phyloP scores from a whole-genome alignment of 192 early-diverging fungal genomes.

The Chytriomyces sp. region DNA sequence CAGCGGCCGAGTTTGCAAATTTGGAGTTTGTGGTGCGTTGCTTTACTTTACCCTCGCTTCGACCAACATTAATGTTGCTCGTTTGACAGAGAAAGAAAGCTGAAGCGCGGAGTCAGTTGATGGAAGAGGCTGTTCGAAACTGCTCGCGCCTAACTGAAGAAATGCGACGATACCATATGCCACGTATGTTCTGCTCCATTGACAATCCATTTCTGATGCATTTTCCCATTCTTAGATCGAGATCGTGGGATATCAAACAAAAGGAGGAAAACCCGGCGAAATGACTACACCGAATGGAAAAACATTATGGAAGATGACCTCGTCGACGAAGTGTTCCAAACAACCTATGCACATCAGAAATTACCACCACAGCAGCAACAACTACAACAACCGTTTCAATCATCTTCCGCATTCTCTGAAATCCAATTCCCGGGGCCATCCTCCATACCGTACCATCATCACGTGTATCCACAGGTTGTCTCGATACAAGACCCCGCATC shows the following conservation, averaged over 20 bases:
- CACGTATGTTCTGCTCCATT: background rate
- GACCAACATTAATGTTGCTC: background rate
- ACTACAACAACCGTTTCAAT: too few relatives aligned
- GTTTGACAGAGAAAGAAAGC: conserved; percentile 20
- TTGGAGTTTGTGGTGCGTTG: conserved; percentile 27
- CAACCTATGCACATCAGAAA: too few relatives aligned
- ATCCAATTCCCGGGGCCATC: background rate
- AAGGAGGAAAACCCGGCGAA: conserved; percentile 13
- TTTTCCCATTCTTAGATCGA: conserved; percentile 17
- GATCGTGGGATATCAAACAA: conserved; percentile 26
- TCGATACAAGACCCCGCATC: background rate
- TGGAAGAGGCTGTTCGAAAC: conserved; percentile 31
- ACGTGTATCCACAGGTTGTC: background rate
- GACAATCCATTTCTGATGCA: background rate
- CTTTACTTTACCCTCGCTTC: background rate
- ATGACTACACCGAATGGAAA: conserved; percentile 26
- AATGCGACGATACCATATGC: conserved; percentile 35
- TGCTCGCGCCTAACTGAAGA: conserved; percentile 27
- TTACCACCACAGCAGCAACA: too few relatives aligned
- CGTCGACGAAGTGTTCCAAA: background rate
- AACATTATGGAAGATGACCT: conserved; percentile 17
- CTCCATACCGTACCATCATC: background rate
- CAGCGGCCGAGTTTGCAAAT: conserved; percentile 24
- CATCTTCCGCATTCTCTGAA: too few relatives aligned
- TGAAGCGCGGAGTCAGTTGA: conserved; percentile 27